Conservation (phyloP, 495 filamentous ascomycete genomes). For the Xylaria sp. region DNA sequence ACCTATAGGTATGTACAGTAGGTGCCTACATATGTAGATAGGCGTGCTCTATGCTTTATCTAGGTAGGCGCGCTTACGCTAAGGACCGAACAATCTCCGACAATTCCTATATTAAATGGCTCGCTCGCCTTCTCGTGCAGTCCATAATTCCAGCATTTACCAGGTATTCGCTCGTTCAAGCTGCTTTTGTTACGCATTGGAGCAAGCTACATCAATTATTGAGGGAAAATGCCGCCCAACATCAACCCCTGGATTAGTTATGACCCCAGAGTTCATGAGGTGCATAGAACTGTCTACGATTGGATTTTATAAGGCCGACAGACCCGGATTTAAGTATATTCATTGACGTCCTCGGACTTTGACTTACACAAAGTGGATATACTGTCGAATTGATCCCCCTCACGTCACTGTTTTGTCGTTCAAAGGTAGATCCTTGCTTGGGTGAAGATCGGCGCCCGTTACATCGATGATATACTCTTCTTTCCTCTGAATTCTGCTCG, state of each 20-base stretch:
- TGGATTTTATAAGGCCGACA: not conserved
- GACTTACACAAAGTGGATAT: not conserved
- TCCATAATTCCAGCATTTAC: not conserved
- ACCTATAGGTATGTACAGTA: too few species aligned
- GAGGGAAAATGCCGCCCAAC: not conserved
- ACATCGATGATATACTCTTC: not conserved
- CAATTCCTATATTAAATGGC: slow-evolving; percentile 2
- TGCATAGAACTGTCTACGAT: not conserved
- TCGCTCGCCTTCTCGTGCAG: not conserved
- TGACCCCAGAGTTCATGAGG: too few species aligned
- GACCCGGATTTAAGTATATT: too few species aligned
- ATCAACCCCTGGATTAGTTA: not conserved
- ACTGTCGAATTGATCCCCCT: not conserved
- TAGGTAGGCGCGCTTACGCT: slow-evolving; percentile 1
- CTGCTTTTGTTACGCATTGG: slow-evolving; percentile 2
- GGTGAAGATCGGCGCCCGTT: not conserved
- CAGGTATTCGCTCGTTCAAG: too few species aligned
- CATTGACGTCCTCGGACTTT: too few species aligned
- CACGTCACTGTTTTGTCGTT: not conserved
- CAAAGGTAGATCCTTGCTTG: too few species aligned
- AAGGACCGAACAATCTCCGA: slow-evolving; percentile 16
- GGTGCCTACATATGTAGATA: too few species aligned
- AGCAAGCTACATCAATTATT: not conserved
- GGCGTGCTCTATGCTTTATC: not conserved
- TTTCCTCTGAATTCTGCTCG: too few species aligned